These are phyloP conservation scores for Closterium sp. DNA, from an alignment of 139 green algal genomes.

Conservation along the genomic window DNA sequence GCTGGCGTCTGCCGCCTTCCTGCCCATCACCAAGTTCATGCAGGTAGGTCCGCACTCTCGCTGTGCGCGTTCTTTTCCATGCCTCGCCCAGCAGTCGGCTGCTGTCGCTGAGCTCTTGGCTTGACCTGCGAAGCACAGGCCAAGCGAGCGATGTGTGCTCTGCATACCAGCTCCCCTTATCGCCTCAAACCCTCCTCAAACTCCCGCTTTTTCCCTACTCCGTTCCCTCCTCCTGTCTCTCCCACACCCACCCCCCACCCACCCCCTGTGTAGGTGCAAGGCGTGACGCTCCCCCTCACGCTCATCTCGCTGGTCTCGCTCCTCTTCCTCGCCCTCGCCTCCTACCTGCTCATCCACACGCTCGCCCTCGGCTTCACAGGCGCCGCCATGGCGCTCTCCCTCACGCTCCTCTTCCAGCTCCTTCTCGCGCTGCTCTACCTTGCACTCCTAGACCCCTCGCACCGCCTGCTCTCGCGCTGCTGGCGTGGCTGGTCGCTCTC, in stretches of 20 bases:
- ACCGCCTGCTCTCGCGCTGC: background rate
- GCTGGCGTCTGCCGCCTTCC: background rate
- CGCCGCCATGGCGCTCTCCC: background rate
- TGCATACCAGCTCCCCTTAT: too few relatives aligned
- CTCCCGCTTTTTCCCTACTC: too few relatives aligned
- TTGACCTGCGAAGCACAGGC: too few relatives aligned
- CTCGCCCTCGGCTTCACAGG: background rate
- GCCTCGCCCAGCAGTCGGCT: too few relatives aligned
- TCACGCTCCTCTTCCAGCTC: background rate
- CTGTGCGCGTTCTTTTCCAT: too few relatives aligned
- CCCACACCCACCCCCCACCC: background rate
- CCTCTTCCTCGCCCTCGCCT: background rate
- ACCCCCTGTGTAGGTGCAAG: background rate
- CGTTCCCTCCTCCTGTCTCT: too few relatives aligned
- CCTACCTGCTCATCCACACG: background rate
- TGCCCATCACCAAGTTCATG: slow-evolving; percentile 1
- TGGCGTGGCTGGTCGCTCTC: slow-evolving; percentile 3
- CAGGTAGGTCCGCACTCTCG: too few relatives aligned
- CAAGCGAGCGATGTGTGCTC: too few relatives aligned
- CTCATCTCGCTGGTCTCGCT: background rate
- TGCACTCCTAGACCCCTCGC: background rate
- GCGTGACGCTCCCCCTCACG: background rate
- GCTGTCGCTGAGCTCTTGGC: too few relatives aligned
- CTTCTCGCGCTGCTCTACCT: background rate
- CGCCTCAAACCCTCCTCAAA: background rate